These are phyloP conservation scores for Ceratocystis diversiconidia DNA, from an alignment of 2,329 filamentous ascomycete genomes.

Conservation along the genomic window DNA sequence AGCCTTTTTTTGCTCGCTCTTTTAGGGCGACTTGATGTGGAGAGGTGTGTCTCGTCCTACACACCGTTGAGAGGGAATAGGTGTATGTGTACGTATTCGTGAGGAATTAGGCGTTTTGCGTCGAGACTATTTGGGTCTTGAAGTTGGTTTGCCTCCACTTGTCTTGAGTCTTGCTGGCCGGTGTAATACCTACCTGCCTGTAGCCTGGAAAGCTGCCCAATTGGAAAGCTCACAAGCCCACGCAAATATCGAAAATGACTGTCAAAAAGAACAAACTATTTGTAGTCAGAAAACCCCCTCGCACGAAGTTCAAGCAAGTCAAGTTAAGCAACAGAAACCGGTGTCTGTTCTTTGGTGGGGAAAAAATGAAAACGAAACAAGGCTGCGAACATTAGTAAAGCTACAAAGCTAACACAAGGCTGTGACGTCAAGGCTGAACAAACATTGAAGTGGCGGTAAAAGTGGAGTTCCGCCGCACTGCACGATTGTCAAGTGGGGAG, in stretches of 20 bases:
- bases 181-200: no score
- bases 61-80: neutral
- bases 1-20: neutral
- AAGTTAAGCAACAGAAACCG: no score
- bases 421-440: conserved; percentile 18
- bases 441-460: neutral
- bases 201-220: neutral
- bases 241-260: neutral
- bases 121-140: no score
- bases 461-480: neutral
- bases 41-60: neutral
- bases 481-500: conserved; percentile 6
- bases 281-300: neutral
- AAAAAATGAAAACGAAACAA: neutral
- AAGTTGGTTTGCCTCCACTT: no score
- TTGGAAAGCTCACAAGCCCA: neutral
- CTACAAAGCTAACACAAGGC: conserved; percentile 11
- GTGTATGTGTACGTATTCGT: neutral
- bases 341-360: neutral
- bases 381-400: neutral
- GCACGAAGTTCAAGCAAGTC: neutral
- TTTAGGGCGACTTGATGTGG: neutral
- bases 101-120: no score
- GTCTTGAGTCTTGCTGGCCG: neutral
- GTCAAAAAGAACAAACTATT: neutral